These are phyloP conservation scores for Gossypium schwendimanii DNA, from an alignment of 441 rosid species.

Conservation along the genomic window DNA sequence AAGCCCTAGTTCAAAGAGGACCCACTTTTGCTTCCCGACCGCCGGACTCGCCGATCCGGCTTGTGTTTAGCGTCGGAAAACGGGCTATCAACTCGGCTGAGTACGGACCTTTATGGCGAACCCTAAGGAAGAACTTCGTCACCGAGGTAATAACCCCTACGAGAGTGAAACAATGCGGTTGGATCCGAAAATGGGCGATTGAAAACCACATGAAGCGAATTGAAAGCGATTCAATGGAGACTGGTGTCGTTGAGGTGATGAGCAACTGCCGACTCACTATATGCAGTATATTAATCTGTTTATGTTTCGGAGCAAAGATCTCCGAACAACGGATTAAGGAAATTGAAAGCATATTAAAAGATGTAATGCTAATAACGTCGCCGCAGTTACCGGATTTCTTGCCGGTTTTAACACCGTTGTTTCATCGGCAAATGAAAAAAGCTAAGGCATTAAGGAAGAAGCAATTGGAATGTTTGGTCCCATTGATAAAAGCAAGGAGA, in stretches of 20 bases:
- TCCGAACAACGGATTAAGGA: slow-evolving; percentile 45
- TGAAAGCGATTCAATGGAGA: slow-evolving; percentile 32
- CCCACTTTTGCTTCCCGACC: slow-evolving; percentile 67
- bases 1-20: slow-evolving; percentile 71
- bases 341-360: slow-evolving; percentile 62
- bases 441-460: slow-evolving; percentile 54
- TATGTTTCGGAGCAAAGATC: slow-evolving; percentile 81
- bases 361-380: slow-evolving; percentile 72
- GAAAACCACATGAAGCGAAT: slow-evolving; percentile 58
- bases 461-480: slow-evolving; percentile 68
- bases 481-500: slow-evolving; percentile 54
- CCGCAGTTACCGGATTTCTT: slow-evolving; percentile 69
- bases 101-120: slow-evolving; percentile 75
- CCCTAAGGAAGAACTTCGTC: slow-evolving; percentile 66
- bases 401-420: slow-evolving; percentile 62
- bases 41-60: slow-evolving; percentile 69
- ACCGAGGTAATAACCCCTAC: slow-evolving; percentile 54
- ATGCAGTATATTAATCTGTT: slow-evolving; percentile 66
- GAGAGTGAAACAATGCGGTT: slow-evolving; percentile 66
- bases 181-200: slow-evolving; percentile 75
- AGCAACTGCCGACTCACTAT: slow-evolving; percentile 56
- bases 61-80: slow-evolving; percentile 75
- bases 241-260: slow-evolving; percentile 65
- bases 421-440: slow-evolving; percentile 43
- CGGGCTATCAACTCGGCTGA: slow-evolving; percentile 79